Percentiles rank a stretch among this genome's conserved stretches.
Conservation (phyloP, 73 alveolate genomes). For the Paramecium pentaurelia region DNA sequence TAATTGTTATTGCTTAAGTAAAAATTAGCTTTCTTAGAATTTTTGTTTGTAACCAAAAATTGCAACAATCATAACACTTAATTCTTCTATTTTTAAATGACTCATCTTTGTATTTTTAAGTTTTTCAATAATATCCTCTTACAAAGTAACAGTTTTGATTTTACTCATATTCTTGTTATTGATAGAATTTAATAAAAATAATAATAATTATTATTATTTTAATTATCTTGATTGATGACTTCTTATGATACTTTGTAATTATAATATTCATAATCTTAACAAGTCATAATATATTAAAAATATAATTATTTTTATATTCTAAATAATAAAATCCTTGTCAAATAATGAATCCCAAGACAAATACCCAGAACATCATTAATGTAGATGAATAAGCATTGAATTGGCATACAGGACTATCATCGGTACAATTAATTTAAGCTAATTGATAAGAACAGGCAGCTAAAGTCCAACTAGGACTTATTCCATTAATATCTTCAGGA, state of each 20-base stretch:
- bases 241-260: no score
- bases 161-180: background rate
- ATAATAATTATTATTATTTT: no score
- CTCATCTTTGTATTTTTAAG: background rate
- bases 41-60: background rate
- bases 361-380: background rate
- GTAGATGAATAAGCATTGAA: background rate
- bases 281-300: no score
- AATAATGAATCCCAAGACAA: background rate
- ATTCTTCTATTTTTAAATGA: background rate
- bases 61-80: background rate
- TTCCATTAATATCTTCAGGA: background rate
- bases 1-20: background rate
- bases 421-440: constrained; percentile 21
- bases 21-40: background rate
- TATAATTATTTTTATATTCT: background rate
- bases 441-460: constrained; percentile 26
- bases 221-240: no score
- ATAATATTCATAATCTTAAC: no score
- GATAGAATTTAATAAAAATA: background rate
- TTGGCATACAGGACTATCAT: constrained; percentile 22
- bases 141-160: background rate
- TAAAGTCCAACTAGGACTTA: constrained; percentile 23
- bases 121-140: background rate
- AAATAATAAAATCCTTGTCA: background rate